phyloP scores from a whole-genome alignment of 2,329 filamentous ascomycete genomes.

The Fusarium sacchari region DNA sequence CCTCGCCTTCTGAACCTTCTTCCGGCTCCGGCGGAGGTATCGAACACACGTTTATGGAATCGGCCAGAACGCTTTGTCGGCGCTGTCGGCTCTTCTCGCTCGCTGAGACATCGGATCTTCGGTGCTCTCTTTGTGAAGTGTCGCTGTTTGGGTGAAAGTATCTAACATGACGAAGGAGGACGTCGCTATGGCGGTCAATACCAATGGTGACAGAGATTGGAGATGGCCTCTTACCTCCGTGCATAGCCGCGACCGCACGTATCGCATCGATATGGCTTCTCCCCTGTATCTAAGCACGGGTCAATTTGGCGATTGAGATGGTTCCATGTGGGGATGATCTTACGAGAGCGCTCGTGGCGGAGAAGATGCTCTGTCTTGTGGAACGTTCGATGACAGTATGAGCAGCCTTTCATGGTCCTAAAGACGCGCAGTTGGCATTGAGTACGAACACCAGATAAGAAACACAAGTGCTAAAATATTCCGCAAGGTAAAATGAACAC shows the following conservation, averaged over 20 bases:
- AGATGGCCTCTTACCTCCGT: background rate
- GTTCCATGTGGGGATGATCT: background rate
- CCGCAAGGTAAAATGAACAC: background rate
- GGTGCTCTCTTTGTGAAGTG: background rate
- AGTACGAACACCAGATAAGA: background rate
- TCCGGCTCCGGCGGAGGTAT: background rate
- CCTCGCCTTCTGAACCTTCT: background rate
- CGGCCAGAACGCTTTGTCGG: background rate
- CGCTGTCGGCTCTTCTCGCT: background rate
- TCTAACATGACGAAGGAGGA: background rate
- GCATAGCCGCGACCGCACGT: conserved; percentile 1
- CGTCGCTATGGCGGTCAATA: background rate
- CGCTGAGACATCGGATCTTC: background rate
- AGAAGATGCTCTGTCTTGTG: conserved; percentile 2
- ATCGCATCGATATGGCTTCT: conserved; percentile 25
- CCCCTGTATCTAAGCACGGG: conserved; percentile 20
- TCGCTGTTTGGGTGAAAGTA: background rate
- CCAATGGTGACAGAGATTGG: accelerated
- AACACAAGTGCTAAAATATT: background rate
- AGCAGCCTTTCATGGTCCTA: background rate
- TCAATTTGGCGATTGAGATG: background rate
- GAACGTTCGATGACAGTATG: background rate
- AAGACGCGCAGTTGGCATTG: background rate
- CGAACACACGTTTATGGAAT: background rate
- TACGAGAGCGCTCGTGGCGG: background rate